These are phyloP conservation scores for Leccinellum luteum DNA, from an alignment of 768 basidiomycete genomes.

Conservation along the genomic window DNA sequence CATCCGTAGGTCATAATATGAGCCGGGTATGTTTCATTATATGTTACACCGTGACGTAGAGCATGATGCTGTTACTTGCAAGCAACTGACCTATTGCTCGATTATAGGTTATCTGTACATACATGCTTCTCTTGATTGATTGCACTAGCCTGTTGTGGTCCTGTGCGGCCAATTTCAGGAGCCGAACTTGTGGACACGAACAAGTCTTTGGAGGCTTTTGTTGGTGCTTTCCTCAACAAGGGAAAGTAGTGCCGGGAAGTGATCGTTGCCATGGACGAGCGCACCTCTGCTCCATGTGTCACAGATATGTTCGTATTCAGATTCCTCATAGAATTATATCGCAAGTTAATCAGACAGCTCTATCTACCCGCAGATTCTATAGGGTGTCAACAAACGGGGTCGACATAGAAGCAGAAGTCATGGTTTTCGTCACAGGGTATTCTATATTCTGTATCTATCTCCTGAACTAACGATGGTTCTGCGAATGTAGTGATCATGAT, in stretches of 20 bases:
- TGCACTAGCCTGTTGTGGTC: neutral
- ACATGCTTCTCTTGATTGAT: neutral
- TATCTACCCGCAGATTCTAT: slow-evolving; percentile 14
- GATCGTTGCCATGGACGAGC: slow-evolving; percentile 1
- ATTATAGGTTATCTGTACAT: neutral
- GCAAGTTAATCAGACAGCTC: slow-evolving; percentile 39
- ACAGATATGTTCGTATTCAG: neutral
- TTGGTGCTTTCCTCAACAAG: slow-evolving; percentile 1
- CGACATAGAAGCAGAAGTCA: slow-evolving; percentile 18
- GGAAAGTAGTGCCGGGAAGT: neutral
- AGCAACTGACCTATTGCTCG: neutral
- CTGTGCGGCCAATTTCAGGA: neutral
- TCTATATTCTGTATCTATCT: neutral
- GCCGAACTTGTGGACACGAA: slow-evolving; percentile 5
- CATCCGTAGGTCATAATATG: no score
- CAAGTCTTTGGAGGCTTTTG: neutral
- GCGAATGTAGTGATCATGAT: slow-evolving; percentile 42
- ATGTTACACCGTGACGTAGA: no score
- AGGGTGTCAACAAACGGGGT: slow-evolving; percentile 21
- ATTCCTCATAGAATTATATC: no score
- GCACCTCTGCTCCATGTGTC: neutral
- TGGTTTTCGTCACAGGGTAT: slow-evolving; percentile 24
- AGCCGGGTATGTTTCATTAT: no score
- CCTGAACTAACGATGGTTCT: neutral
- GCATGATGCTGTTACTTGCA: slow-evolving; percentile 1